Evolutionary conservation across 2,329 filamentous ascomycete species (phyloP).

Genomic region (Parascedosporium putredinis): DNA sequence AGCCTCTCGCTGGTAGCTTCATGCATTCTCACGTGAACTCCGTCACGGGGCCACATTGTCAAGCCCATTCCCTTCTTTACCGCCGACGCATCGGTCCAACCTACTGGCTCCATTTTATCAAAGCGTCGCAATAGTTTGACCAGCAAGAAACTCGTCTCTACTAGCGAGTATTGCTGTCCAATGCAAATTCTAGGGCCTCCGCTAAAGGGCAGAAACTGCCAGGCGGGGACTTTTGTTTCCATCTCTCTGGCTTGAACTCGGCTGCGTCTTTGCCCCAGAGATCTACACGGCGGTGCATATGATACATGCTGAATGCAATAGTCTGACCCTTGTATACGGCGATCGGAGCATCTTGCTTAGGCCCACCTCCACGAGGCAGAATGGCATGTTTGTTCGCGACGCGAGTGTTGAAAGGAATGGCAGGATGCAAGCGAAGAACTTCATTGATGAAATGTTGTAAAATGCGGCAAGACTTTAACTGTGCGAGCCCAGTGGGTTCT

Average conservation of each 20-base stretch:
- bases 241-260: constrained; percentile 16
- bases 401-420: constrained; percentile 32
- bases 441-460: constrained; percentile 26
- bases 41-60: background rate
- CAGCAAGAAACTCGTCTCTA: constrained; percentile 57
- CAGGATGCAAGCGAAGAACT: constrained; percentile 30
- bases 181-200: constrained; percentile 33
- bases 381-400: constrained; percentile 26
- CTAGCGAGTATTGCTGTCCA: constrained; percentile 62
- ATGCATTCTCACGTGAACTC: background rate
- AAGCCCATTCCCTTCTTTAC: background rate
- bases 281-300: constrained; percentile 22
- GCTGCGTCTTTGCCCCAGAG: constrained; percentile 24
- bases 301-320: constrained; percentile 18
- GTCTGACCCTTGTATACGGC: background rate
- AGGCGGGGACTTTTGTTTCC: constrained; percentile 20
- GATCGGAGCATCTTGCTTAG: background rate
- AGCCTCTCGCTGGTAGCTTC: background rate
- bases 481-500: constrained; percentile 29
- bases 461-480: constrained; percentile 34
- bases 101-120: background rate
- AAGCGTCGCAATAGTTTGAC: constrained; percentile 58
- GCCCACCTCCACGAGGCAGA: constrained; percentile 13
- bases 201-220: constrained; percentile 48
- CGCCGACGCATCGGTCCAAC: background rate